Conservation (phyloP, 2,329 filamentous ascomycete genomes). For the Rhexocercosporidium sp. region DNA sequence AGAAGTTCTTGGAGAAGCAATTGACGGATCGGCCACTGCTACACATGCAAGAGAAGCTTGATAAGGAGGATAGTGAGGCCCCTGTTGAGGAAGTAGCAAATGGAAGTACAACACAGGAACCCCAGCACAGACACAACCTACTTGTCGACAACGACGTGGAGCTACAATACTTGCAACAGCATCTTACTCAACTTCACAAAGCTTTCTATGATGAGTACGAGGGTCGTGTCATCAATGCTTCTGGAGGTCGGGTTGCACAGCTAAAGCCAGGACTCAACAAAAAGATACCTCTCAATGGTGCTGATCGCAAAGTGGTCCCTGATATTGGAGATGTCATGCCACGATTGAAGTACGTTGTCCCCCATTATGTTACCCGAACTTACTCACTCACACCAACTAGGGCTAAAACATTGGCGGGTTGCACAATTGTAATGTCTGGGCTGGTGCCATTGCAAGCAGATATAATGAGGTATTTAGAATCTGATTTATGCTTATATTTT, state of each 20-base stretch:
- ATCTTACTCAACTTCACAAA: conserved; percentile 76
- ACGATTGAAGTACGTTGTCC: conserved; percentile 65
- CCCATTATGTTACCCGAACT: background rate
- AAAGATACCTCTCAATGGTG: conserved; percentile 47
- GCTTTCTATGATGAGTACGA: conserved; percentile 88
- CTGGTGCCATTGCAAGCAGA: conserved; percentile 84
- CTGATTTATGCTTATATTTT: conserved; percentile 13
- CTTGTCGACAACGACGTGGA: conserved; percentile 89
- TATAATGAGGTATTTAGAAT: conserved; percentile 58
- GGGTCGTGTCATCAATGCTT: conserved; percentile 46
- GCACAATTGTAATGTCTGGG: conserved; percentile 86
- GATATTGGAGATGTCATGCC: conserved; percentile 88
- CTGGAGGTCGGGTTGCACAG: conserved; percentile 48
- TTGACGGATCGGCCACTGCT: conserved; percentile 85
- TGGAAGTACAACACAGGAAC: conserved; percentile 42
- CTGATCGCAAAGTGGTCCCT: conserved; percentile 68
- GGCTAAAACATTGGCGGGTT: conserved; percentile 71
- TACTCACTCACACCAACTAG: conserved; percentile 35
- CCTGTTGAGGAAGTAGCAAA: conserved; percentile 44
- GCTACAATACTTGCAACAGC: conserved; percentile 75
- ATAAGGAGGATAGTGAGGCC: conserved; percentile 68
- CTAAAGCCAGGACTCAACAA: conserved; percentile 46
- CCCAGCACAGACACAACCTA: conserved; percentile 69
- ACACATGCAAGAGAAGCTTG: conserved; percentile 90
- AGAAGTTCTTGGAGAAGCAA: conserved; percentile 86